A percentile compares a stretch with the other conserved stretches of the same genome.
phyloP scores from a whole-genome alignment of 768 basidiomycete genomes.

The Podaxis rugospora region DNA sequence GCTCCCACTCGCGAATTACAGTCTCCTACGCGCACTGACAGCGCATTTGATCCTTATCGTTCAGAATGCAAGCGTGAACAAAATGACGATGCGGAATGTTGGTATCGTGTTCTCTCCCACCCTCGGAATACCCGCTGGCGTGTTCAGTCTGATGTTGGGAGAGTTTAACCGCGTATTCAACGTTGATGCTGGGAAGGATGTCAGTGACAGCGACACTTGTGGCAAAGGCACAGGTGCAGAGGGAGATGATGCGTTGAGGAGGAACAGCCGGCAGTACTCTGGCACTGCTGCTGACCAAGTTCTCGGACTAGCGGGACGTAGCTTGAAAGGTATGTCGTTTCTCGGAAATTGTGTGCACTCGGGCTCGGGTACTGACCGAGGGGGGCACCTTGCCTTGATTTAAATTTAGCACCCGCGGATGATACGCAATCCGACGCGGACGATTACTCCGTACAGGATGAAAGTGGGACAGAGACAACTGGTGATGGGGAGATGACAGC shows the following conservation, averaged over 20 bases:
- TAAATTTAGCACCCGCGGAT: slow-evolving; percentile 39
- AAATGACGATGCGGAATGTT: slow-evolving; percentile 98
- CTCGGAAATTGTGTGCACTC: background rate
- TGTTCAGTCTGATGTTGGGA: slow-evolving; percentile 91
- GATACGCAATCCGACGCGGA: slow-evolving; percentile 71
- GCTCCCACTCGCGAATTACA: slow-evolving; percentile 91
- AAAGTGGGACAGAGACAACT: slow-evolving; percentile 70
- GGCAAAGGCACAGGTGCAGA: slow-evolving; percentile 22
- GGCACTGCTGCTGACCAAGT: slow-evolving; percentile 80
- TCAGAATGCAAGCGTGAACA: slow-evolving; percentile 85
- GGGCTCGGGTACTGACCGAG: slow-evolving; percentile 1
- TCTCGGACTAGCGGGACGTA: slow-evolving; percentile 72
- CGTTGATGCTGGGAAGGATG: slow-evolving; percentile 49
- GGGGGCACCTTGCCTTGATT: slow-evolving; percentile 14
- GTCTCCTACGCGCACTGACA: slow-evolving; percentile 86
- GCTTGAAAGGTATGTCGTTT: slow-evolving; percentile 46
- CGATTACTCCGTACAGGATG: slow-evolving; percentile 61
- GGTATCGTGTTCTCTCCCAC: slow-evolving; percentile 99
- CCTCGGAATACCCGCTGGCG: slow-evolving; percentile 94
- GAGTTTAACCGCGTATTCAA: slow-evolving; percentile 95
- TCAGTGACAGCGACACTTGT: slow-evolving; percentile 17
- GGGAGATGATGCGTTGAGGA: slow-evolving; percentile 40
- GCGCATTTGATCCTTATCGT: slow-evolving; percentile 95
- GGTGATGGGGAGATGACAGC: slow-evolving; percentile 46
- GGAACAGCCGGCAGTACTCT: slow-evolving; percentile 83